Base-by-base conservation (phyloP, 768 basidiomycete species). In the Mycena albidolilacea region DNA sequence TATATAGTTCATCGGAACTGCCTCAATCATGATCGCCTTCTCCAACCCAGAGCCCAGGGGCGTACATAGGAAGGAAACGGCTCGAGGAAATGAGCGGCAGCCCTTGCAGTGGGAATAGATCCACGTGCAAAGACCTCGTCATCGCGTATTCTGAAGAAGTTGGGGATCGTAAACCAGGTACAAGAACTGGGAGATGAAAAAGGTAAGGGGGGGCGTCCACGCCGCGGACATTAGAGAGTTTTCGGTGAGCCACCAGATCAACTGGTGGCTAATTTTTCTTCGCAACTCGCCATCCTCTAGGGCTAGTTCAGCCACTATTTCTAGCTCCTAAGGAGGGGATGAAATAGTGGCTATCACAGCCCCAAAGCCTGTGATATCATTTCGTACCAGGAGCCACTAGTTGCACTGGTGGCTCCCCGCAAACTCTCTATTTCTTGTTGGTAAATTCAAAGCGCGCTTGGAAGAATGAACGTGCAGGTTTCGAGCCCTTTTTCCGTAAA, bases 11-110 rank as follows among this genome's bases (percentile, higher is more conserved):
- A 57, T 57, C 23, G 7, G 30, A 12, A 12, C 7, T 41, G 15
- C 5, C 46, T 14, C 54, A 54, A 65, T 65, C 64, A 55, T 65
- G 64, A 65, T 65, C 64, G 62, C 30, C 21, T 52, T 64, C 64
- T n/a, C 9, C 52, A 57, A 41, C 21, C 50, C 5, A 66, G 52
- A 55, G 35, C 41, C 38, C 52, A 43, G n/a, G 23, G 41, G 50
- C 38, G 30, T 30, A 30, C 30, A 30, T 30, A 30, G 30, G 30
- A 63, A 46, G 44, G 39, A 60, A 39, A 54, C 39, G 41, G 41
- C 11, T 41, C 5, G 23, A 66, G 8, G 64, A 9, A 52, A 17
- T 44, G 21, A 21, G 61, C 44, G n/a, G n/a, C 19, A 4, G 30
- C 37, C 58, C 23, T 35, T 38, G 38, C 5, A 50, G 63, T 65